phyloP scores from a whole-genome alignment of 2,329 filamentous ascomycete genomes.

The Beauveria bassiana region DNA sequence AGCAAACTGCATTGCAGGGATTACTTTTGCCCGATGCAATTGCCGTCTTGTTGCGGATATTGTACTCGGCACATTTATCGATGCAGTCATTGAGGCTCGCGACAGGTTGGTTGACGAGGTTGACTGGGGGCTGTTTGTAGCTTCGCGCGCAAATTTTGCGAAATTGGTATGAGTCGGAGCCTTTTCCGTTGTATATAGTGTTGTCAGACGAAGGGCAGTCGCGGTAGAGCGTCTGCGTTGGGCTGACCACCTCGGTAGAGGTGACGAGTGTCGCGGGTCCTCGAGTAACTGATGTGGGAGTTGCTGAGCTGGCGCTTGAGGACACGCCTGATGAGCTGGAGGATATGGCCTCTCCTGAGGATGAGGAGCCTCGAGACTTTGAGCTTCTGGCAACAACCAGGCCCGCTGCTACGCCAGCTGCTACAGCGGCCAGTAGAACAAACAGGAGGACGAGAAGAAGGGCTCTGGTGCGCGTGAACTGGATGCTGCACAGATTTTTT shows the following conservation, averaged over 20 bases:
- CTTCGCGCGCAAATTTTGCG: conserved; percentile 10
- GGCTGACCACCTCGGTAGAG: not conserved
- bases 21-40: conserved; percentile 1
- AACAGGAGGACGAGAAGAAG: not conserved
- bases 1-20: conserved; percentile 13
- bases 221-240: conserved; percentile 9
- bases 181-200: conserved; percentile 7
- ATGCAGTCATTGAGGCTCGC: conserved; percentile 14
- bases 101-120: conserved; percentile 6
- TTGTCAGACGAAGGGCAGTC: conserved; percentile 13
- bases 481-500: not conserved
- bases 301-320: not conserved
- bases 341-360: not conserved
- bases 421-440: not conserved
- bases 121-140: not conserved
- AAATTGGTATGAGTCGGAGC: conserved; percentile 7
- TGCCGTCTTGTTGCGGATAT: conserved; percentile 9
- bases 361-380: not conserved
- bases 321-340: not conserved
- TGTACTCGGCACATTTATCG: conserved; percentile 11
- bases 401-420: not conserved
- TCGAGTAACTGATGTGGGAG: not conserved
- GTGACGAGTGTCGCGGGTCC: not conserved
- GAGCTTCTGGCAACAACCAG: not conserved
- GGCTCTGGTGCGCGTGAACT: not conserved